Percentiles rank a stretch among this genome's conserved stretches.
These are phyloP conservation scores for Magnusiomyces suaveolens DNA, from an alignment of 1,139 yeast genomes.

Conservation along the genomic window DNA sequence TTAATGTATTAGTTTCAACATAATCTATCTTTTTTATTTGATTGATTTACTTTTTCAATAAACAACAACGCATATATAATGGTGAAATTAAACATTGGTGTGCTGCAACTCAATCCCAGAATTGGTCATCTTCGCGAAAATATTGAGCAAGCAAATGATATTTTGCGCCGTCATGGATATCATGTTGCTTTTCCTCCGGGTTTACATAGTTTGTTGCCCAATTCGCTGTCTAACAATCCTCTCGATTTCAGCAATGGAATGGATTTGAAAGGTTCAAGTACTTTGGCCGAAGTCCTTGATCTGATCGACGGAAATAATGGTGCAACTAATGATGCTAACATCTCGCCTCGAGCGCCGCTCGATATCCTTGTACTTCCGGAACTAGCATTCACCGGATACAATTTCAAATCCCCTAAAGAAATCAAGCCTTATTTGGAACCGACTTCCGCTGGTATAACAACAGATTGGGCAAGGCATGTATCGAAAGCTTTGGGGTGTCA, in stretches of 20 bases:
- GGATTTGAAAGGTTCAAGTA: too few species aligned
- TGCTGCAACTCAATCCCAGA: constrained; percentile 58
- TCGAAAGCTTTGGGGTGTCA: constrained; percentile 49
- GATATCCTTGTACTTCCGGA: constrained; percentile 71
- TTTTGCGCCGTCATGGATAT: constrained; percentile 27
- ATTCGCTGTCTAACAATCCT: neutral
- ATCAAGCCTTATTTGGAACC: constrained; percentile 54
- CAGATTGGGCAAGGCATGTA: constrained; percentile 48
- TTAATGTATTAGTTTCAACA: too few species aligned
- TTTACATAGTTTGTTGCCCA: neutral
- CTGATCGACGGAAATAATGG: neutral
- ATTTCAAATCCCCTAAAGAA: constrained; percentile 44
- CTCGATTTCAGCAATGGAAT: too few species aligned
- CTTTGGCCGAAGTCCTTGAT: too few species aligned
- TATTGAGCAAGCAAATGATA: constrained; percentile 38
- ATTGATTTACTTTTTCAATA: too few species aligned
- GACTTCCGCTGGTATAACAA: constrained; percentile 38
- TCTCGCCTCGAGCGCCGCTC: constrained; percentile 23
- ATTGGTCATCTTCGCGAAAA: constrained; percentile 54
- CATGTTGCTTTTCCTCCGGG: neutral
- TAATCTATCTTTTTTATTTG: too few species aligned
- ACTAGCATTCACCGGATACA: constrained; percentile 78
- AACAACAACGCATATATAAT: too few species aligned
- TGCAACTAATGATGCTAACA: neutral
- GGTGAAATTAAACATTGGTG: constrained; percentile 45